Base-by-base conservation (phyloP, 164 flowering plant species). In the Macadamia integrifolia region DNA sequence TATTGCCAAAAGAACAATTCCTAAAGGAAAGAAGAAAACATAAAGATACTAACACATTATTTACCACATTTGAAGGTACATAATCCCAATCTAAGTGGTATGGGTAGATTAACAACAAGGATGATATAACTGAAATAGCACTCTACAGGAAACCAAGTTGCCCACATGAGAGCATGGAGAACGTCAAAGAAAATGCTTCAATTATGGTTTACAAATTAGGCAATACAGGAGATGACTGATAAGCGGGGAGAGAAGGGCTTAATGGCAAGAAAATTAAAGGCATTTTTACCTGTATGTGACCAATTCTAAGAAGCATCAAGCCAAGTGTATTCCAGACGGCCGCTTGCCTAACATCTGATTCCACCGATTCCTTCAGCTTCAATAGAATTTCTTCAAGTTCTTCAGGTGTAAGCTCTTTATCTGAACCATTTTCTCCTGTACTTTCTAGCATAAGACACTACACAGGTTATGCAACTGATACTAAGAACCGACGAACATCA, bases 271-370 rank as follows among this genome's bases (percentile, higher is more conserved):
- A 44, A n/a, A 3, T 9, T 15, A 3, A 55, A 17, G 13, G 23
- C 1, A 44, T 6, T 14, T 46, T 46, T 79, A 91, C 97, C 97
- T 90, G 85, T 73, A 82, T 61, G 60, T 93, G 91, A 56, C 94
- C 93, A 66, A 87, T 82, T 82, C 80, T 86, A 68, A 93, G 88
- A 68, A 91, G 93, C 56, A 91, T 78, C 67, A 84, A 72, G 64
- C 98, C 97, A 42, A 93, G 82, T 28, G 89, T 83, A 70, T 91
- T 93, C 98, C 98, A 93, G 9, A 93, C 79, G 78, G 86, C 74
- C 49, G 91, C 87, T 72, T 90, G 97, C 72, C 94, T 87, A 72
- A 83, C 56, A 80, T 93, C 96, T 64, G 81, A 79, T 65, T 82
- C 77, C 77, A 88, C 75, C 6, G 97, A 84, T 69, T 88, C 88